phyloP scores from a whole-genome alignment of 495 filamentous ascomycete species.

The Tetracladium marchalianum region DNA sequence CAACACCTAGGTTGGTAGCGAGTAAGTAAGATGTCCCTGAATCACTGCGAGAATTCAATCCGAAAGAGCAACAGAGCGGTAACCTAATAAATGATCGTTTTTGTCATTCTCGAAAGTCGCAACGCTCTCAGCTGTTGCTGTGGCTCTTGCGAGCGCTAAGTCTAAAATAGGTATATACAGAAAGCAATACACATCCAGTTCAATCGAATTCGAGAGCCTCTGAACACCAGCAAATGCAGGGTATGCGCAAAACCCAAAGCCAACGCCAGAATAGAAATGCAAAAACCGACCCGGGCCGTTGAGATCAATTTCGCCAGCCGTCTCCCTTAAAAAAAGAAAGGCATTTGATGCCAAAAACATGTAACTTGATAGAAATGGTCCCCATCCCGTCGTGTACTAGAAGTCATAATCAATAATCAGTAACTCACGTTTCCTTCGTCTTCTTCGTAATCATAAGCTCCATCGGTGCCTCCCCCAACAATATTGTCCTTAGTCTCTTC shows the following conservation, averaged over 20 bases:
- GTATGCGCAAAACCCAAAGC: conserved; percentile 9
- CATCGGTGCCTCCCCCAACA: background rate
- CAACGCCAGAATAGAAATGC: conserved; percentile 1
- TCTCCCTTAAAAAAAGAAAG: background rate
- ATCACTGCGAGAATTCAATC: too few relatives aligned
- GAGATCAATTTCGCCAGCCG: background rate
- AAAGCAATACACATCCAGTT: too few relatives aligned
- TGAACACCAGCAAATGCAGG: conserved; percentile 1
- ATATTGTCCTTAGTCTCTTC: conserved; percentile 1
- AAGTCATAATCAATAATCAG: background rate
- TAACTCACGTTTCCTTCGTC: conserved; percentile 18
- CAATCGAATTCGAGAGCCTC: too few relatives aligned
- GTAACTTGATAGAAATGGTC: background rate
- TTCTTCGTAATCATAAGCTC: conserved; percentile 3
- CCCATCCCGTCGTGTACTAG: too few relatives aligned
- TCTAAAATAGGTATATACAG: too few relatives aligned
- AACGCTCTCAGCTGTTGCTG: too few relatives aligned
- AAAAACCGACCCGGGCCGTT: background rate
- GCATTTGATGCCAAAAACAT: background rate
- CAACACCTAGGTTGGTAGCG: too few relatives aligned
- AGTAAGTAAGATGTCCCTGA: too few relatives aligned
- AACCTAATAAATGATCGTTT: too few relatives aligned
- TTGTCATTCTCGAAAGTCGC: too few relatives aligned
- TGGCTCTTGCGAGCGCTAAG: too few relatives aligned
- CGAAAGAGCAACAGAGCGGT: too few relatives aligned